Evolutionary conservation across 1,284 basidiomycete genomes (phyloP), one percentile per base, ranked within the genome.

Genomic region (Golubevia pallescens): DNA sequence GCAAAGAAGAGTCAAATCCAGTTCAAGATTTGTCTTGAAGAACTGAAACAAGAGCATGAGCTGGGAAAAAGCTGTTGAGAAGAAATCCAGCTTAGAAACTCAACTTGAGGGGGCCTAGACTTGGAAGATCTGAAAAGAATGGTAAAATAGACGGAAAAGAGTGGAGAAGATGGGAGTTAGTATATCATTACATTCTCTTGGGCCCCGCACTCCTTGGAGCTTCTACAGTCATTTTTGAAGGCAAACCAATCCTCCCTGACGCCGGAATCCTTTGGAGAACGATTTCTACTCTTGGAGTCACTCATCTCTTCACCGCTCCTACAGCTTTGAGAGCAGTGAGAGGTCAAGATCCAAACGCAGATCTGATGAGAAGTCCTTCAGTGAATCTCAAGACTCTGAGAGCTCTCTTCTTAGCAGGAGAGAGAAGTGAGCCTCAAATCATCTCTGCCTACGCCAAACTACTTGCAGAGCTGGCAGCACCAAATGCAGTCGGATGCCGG

Each of bases 191-290:
- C 67, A 75, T 77, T 61, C 70, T 80, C 66, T 83, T 78, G 58
- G 78, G 70, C 1, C 81, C 81, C 1, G 70, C 80, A 1, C 63
- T 85, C 2, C 62, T 83, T 1, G 81, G 81, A 14, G 72, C 69
- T 2, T 69, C 78, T 20, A 74, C 76, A 13, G 69, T 82, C 54
- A 71, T 83, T 20, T 83, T 83, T 42, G 81, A 83, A 51, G 80
- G 80, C 48, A 83, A 83, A 57, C 81, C 78, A n/a, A 68, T 80
- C 24, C 61, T 83, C 16, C 81, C 81, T 1, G 80, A 83, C 52
- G 80, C 81, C 3, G 77, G 78, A 0, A 73, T 81, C 4, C 73
- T 80, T 62, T 83, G 81, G 81, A 21, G 73, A 20, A 78, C 71
- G 58, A 69, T 74, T 48, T 72, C 72, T 19, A 60, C 68, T 61